Evolutionary conservation across 2,329 filamentous ascomycete genomes (phyloP), one percentile per base, ranked within the genome.

Genomic region (Curvularia sp.): DNA sequence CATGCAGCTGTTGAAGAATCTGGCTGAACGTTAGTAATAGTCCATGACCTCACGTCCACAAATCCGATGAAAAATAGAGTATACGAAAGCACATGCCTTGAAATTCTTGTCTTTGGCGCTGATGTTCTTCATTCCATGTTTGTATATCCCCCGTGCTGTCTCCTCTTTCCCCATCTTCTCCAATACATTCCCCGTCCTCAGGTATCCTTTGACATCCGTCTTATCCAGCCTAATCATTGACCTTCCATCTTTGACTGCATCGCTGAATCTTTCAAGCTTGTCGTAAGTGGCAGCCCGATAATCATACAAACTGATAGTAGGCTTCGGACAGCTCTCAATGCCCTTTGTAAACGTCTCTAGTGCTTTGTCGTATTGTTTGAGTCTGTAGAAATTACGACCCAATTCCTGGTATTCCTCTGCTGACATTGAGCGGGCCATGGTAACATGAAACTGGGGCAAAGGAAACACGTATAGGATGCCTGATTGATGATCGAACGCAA

Each of bases 71-170:
- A 15, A 12, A 13, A 31, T 6, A n/a, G 26, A 10, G 9, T 38
- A 18, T 13, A 5, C 2, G 18, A 33, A 28, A 2, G 18, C 9
- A 51, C 62, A 30, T 55, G 74, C 73, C 63, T 69, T 70, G 63
- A 72, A 74, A 50, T 73, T 68, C 53, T 69, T 66, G 33, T 73
- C 65, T 2, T 76, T 70, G n/a, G 75, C 68, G 9, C 80, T 75
- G 20, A 87, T 76, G 46, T 77, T 80, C 60, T 82, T 84, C 62
- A 88, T 74, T n/a, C 84, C 86, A 67, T 85, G 83, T 26, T 81
- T 79, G 72, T 87, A 88, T 24, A 87, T 81, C 10, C 82, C 79
- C 12, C 85, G 66, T 5, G 86, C 86, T 24, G 80, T 81, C n/a
- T 81, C 78, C 2, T 76, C 70, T 66, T 84, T 86, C 10, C 79